Conservation (phyloP, 129 eudicot species). For the Kitagawia praeruptora region DNA sequence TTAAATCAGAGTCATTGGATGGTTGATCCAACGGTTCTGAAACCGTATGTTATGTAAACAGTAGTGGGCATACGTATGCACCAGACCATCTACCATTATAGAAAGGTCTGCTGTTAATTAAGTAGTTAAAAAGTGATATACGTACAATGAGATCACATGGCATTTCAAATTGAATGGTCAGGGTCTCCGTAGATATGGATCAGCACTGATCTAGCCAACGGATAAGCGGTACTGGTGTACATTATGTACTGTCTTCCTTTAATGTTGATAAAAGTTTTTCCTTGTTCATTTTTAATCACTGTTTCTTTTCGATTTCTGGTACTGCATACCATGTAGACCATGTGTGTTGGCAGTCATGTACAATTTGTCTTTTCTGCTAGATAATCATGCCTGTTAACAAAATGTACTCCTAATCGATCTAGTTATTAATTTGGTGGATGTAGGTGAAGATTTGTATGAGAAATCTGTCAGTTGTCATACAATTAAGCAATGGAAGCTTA, state of each 20-base stretch:
- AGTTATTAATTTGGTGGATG: not conserved
- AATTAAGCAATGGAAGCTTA: not conserved
- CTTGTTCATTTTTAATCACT: not conserved
- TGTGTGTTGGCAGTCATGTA: not conserved
- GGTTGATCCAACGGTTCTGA: too few relatives aligned
- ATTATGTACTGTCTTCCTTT: not conserved
- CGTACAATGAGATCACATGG: slow-evolving; percentile 5
- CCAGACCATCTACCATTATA: too few relatives aligned
- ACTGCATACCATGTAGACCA: not conserved
- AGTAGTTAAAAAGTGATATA: not conserved
- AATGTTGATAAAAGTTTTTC: slow-evolving; percentile 6
- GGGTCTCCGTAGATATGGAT: not conserved
- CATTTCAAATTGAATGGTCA: not conserved
- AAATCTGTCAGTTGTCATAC: not conserved
- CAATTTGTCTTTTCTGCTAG: not conserved
- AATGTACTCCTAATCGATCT: not conserved
- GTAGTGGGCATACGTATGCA: too few relatives aligned
- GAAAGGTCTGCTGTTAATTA: too few relatives aligned
- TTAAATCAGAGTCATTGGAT: too few relatives aligned
- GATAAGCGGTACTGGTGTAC: not conserved
- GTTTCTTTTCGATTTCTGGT: not conserved
- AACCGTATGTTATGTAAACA: too few relatives aligned
- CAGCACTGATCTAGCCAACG: not conserved
- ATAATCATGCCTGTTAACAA: not conserved
- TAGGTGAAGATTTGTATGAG: not conserved